These are phyloP conservation scores for Lactarius indigo DNA, from an alignment of 768 basidiomycete genomes.

Conservation along the genomic window DNA sequence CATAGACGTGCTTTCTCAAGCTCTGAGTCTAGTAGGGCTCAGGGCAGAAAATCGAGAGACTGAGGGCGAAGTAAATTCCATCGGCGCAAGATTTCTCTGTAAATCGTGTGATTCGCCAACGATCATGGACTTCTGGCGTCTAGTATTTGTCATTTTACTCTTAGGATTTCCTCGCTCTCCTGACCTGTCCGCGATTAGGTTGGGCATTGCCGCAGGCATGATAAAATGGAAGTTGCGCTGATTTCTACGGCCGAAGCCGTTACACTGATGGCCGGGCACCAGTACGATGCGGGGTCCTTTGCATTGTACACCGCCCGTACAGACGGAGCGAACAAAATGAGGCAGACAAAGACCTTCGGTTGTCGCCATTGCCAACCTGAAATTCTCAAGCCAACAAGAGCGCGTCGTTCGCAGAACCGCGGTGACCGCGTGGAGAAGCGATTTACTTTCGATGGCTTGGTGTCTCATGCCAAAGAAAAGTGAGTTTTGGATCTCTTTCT, in stretches of 20 bases:
- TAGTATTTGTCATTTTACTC: conserved; percentile 7
- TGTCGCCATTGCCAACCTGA: conserved; percentile 23
- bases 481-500: conserved; percentile 32
- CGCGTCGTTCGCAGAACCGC: conserved; percentile 1
- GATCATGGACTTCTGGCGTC: conserved; percentile 21
- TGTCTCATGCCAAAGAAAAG: conserved; percentile 63
- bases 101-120: conserved; percentile 16
- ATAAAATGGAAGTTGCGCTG: conserved; percentile 13
- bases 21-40: background rate
- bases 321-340: conserved; percentile 7
- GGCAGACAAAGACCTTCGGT: conserved; percentile 19
- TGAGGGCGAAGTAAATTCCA: background rate
- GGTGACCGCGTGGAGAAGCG: conserved; percentile 23
- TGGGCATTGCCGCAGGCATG: conserved; percentile 22
- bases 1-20: conserved; percentile 18
- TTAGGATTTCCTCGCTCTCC: background rate
- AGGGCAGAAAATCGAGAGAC: conserved; percentile 11
- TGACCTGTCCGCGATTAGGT: conserved; percentile 2
- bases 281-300: conserved; percentile 10
- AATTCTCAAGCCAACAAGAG: background rate
- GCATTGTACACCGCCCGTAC: background rate
- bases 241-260: background rate
- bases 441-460: conserved; percentile 53
- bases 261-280: background rate
- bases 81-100: conserved; percentile 14